Evolutionary conservation across 2,329 filamentous ascomycete species (phyloP), one percentile per base, ranked within the genome.

Genomic region (Colletotrichum destructivum): DNA sequence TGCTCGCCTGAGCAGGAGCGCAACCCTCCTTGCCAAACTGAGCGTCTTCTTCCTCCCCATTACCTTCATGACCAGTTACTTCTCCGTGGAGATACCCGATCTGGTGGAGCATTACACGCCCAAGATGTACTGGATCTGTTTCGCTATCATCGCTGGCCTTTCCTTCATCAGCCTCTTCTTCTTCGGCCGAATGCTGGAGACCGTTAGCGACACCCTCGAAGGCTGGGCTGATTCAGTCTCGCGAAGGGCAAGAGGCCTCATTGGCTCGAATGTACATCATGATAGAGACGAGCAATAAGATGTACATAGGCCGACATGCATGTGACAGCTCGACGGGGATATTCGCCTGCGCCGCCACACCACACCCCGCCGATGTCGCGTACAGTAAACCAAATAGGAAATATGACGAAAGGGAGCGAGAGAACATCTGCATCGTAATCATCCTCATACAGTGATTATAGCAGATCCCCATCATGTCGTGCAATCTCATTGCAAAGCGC

Each of bases 1-100:
- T 13, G 92, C 93, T 71, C 88, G 91, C 23, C 86, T 95, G 23
- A 94, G 92, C 0, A 86, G 92, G 69, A 91, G 92, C 74, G 93
- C 92, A 4, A 89, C 94, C 5, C 83, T 95, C 6, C 85, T 95
- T 13, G 92, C 92, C 57, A 94, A 95, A 78, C 89, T 92, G 7
- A 93, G 91, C 15, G 92, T 94, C 51, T 84, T 94, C 62, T 95
- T 95, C 82, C 85, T 94, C 66, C 93, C 93, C 0, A 91, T 94
- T 72, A 92, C 88, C 75, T 86, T 94, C 60, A 91, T 94, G 89
- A 94, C 92, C 4, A 89, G 86, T 42, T 95, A 94, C 80, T 95
- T 94, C 79, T 91, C 90, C 7, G 87, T 91, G 1, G 88, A 93
- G 78, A 88, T 94, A 61, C 81, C 84, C 9, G 87, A 88, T 4